Conservation (phyloP, 495 filamentous ascomycete species). For the Talaromyces proteolyticus region DNA sequence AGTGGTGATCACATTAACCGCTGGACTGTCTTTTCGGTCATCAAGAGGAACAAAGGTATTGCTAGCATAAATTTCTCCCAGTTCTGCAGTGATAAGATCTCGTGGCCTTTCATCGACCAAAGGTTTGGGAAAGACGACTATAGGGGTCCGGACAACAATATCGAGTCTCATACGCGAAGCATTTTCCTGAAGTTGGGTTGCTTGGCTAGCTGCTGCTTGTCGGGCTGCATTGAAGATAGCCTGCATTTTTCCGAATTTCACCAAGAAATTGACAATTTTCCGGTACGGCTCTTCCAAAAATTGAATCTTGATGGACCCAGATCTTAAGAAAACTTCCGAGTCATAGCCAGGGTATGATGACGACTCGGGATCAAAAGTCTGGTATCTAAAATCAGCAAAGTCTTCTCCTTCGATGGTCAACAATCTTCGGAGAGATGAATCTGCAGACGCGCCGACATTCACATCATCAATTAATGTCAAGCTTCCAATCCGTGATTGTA, state of each 20-base stretch:
- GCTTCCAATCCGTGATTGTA: conserved; percentile 81
- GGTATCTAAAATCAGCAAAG: conserved; percentile 95
- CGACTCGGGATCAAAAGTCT: conserved; percentile 80
- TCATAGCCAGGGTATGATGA: conserved; percentile 89
- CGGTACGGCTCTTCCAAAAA: conserved; percentile 96
- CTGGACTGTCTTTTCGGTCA: conserved; percentile 60
- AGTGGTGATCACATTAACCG: conserved; percentile 83
- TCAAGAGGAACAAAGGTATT: conserved; percentile 83
- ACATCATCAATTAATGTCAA: conserved; percentile 88
- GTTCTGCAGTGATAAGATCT: conserved; percentile 84
- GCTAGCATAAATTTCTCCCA: conserved; percentile 95
- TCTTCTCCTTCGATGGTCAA: conserved; percentile 93
- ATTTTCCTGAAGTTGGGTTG: conserved; percentile 85
- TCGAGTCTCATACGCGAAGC: conserved; percentile 90
- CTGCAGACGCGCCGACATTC: conserved; percentile 77
- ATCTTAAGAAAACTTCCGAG: conserved; percentile 78
- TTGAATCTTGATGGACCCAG: conserved; percentile 92
- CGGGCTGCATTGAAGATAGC: conserved; percentile 96
- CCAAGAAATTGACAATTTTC: conserved; percentile 94
- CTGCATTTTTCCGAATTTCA: conserved; percentile 99
- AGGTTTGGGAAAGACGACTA: conserved; percentile 82
- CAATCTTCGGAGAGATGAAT: conserved; percentile 78
- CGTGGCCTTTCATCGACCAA: conserved; percentile 57
- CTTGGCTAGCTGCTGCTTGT: conserved; percentile 90
- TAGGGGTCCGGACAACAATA: conserved; percentile 86